Evolutionary conservation across 768 basidiomycete genomes (phyloP).

Genomic region (Lactifluus pinguis): DNA sequence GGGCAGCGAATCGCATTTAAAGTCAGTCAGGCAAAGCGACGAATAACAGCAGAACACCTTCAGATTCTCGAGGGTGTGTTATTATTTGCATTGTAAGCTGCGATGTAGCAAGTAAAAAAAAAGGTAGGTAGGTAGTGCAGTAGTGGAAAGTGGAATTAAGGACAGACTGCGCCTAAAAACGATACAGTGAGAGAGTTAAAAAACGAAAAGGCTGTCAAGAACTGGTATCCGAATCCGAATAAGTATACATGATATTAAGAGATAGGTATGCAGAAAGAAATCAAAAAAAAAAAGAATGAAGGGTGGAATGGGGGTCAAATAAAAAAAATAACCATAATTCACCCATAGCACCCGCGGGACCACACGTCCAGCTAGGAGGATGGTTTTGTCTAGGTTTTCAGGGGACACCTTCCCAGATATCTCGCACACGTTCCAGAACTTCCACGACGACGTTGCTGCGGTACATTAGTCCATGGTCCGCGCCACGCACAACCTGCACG

Average conservation of each 20-base stretch:
- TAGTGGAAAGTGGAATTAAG: not conserved
- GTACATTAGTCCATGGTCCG: constrained; percentile 92
- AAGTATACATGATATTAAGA: constrained; percentile 11
- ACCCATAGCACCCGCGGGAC: not conserved
- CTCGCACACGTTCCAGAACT: constrained; percentile 61
- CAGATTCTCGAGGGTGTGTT: not conserved
- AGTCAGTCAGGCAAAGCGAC: no score
- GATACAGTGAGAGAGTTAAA: constrained; percentile 3
- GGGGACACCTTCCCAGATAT: constrained; percentile 29
- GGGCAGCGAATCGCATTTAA: no score
- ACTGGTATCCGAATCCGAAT: constrained; percentile 15
- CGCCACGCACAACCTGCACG: constrained; percentile 77
- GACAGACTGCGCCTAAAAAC: constrained; percentile 5
- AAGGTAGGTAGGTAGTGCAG: not conserved
- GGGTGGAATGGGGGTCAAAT: not conserved
- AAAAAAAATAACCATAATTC: not conserved
- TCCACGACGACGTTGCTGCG: constrained; percentile 81
- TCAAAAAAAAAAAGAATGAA: not conserved
- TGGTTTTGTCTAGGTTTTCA: not conserved
- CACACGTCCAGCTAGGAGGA: no score
- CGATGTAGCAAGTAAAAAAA: constrained; percentile 9
- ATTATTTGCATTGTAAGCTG: not conserved
- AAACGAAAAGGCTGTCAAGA: not conserved
- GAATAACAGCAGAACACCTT: not conserved
- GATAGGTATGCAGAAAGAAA: not conserved